These are phyloP conservation scores for Sicyos baderoa DNA, from an alignment of 306 rosid genomes.

Conservation along the genomic window DNA sequence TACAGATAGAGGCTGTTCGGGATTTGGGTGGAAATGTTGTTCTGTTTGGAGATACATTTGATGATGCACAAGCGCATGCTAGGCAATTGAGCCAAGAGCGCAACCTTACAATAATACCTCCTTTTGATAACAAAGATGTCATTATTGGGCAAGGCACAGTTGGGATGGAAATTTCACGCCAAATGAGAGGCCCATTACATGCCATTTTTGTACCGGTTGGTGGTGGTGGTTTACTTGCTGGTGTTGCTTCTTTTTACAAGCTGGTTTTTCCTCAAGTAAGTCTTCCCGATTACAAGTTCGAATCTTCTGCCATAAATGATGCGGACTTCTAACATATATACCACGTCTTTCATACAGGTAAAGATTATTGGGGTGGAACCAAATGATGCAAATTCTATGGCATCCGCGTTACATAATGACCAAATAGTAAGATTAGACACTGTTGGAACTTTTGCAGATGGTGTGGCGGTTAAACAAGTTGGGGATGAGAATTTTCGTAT, in stretches of 20 bases:
- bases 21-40: slow-evolving; percentile 70
- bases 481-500: slow-evolving; percentile 85
- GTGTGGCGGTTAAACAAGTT: slow-evolving; percentile 91
- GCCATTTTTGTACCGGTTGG: slow-evolving; percentile 96
- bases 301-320: neutral
- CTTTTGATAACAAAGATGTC: slow-evolving; percentile 83
- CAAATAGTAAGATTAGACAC: slow-evolving; percentile 55
- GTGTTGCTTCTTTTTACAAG: slow-evolving; percentile 85
- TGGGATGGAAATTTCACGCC: slow-evolving; percentile 85
- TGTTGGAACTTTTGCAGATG: slow-evolving; percentile 90
- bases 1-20: slow-evolving; percentile 69
- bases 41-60: slow-evolving; percentile 71
- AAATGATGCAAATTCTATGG: slow-evolving; percentile 32
- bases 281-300: neutral
- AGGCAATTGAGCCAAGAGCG: slow-evolving; percentile 51
- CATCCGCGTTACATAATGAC: slow-evolving; percentile 63
- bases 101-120: slow-evolving; percentile 61
- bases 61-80: slow-evolving; percentile 84
- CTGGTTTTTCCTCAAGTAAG: slow-evolving; percentile 69
- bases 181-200: slow-evolving; percentile 45
- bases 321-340: no score
- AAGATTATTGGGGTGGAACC: slow-evolving; percentile 91
- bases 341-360: slow-evolving; percentile 37
- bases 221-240: slow-evolving; percentile 93
- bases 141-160: slow-evolving; percentile 84